These are phyloP conservation scores for Arthrobotrys iridis DNA, from an alignment of 2,329 filamentous ascomycete genomes.

Conservation along the genomic window DNA sequence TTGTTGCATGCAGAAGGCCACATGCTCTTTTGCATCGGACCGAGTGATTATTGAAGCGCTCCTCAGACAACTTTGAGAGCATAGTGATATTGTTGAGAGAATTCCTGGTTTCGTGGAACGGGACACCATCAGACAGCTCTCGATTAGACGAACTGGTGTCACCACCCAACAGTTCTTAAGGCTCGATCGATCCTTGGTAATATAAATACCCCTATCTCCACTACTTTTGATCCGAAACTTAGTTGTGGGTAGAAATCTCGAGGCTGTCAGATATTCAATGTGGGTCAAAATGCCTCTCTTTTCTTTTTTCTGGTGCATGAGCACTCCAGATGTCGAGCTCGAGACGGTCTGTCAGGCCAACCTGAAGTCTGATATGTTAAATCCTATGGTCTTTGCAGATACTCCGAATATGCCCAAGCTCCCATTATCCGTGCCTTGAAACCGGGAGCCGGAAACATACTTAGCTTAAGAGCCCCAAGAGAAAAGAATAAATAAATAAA, in stretches of 20 bases:
- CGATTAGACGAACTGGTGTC: conserved; percentile 13
- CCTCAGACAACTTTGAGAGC: neutral
- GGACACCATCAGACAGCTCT: conserved; percentile 19
- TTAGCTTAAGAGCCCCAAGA: neutral
- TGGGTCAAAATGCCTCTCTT: too few relatives aligned
- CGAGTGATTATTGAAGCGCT: neutral
- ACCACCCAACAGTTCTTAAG: conserved; percentile 26
- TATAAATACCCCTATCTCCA: neutral
- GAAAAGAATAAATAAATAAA: too few relatives aligned
- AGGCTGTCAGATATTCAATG: neutral
- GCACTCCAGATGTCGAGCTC: too few relatives aligned
- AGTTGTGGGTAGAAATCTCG: neutral
- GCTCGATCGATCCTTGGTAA: conserved; percentile 7
- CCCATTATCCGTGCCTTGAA: too few relatives aligned
- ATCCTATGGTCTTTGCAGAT: too few relatives aligned
- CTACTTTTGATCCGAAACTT: neutral
- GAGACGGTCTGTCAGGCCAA: too few relatives aligned
- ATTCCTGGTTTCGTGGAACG: conserved; percentile 8
- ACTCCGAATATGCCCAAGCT: too few relatives aligned
- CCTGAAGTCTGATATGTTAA: too few relatives aligned
- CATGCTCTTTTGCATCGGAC: neutral
- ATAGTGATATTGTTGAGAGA: neutral
- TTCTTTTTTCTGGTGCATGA: too few relatives aligned
- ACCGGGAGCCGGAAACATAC: too few relatives aligned
- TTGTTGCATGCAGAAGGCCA: neutral